Conservation (phyloP, 2,329 filamentous ascomycete species). For the Lojkania enalia region DNA sequence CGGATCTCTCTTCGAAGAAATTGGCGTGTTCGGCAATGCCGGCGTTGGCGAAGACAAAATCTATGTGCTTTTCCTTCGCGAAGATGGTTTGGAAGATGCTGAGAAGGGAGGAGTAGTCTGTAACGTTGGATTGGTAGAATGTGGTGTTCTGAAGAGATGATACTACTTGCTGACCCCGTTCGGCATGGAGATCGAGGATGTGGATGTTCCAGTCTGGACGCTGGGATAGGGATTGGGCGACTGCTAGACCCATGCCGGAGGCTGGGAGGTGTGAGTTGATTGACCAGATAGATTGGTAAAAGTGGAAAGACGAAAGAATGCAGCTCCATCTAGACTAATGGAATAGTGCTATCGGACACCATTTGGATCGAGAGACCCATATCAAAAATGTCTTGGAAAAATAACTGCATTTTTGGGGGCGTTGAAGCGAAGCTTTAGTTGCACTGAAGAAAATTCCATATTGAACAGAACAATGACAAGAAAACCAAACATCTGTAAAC, state of each 20-base stretch:
- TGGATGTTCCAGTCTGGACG: slow-evolving; percentile 43
- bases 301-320: not conserved
- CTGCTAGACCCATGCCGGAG: slow-evolving; percentile 48
- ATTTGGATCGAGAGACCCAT: too few species aligned
- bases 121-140: slow-evolving; percentile 45
- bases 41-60: slow-evolving; percentile 55
- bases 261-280: slow-evolving; percentile 28
- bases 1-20: slow-evolving; percentile 37
- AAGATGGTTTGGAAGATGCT: slow-evolving; percentile 43
- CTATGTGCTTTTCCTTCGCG: slow-evolving; percentile 37
- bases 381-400: too few species aligned
- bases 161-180: slow-evolving; percentile 31
- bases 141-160: slow-evolving; percentile 27
- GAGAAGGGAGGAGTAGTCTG: slow-evolving; percentile 37
- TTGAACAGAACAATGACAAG: too few species aligned
- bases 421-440: too few species aligned
- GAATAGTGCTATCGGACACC: not conserved
- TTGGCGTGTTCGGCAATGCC: slow-evolving; percentile 48
- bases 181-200: slow-evolving; percentile 44
- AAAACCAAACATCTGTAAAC: too few species aligned
- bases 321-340: not conserved
- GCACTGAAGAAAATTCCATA: too few species aligned
- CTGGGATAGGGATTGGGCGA: slow-evolving; percentile 40
- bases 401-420: too few species aligned
- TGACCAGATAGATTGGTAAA: not conserved